A percentile compares a stretch with the other conserved stretches of the same genome.
Conservation (phyloP, 805 yeast species). For the Candida ipomoeae region DNA sequence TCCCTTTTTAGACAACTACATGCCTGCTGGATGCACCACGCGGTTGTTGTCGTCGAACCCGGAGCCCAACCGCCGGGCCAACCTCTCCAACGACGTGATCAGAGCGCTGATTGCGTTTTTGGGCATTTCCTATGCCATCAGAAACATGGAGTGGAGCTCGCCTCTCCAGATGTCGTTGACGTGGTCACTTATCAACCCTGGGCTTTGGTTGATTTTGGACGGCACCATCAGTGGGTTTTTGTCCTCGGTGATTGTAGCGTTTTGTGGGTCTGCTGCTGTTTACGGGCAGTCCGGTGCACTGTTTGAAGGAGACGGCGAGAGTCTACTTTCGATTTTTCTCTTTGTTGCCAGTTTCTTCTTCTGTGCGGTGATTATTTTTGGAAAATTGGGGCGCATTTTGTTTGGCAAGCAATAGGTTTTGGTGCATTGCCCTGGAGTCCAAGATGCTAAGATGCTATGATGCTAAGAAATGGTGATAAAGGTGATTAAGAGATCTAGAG, state of each 20-base stretch:
- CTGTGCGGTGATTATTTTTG: conserved; percentile 61
- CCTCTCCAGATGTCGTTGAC: conserved; percentile 60
- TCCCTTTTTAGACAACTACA: conserved; percentile 39
- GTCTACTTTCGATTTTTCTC: conserved; percentile 41
- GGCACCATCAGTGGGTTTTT: conserved; percentile 52
- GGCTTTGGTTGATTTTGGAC: conserved; percentile 64
- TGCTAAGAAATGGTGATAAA: too few relatives aligned
- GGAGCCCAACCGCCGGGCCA: conserved; percentile 27
- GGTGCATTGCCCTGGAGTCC: too few relatives aligned
- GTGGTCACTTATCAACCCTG: conserved; percentile 60
- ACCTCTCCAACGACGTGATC: conserved; percentile 33
- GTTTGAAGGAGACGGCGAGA: conserved; percentile 20
- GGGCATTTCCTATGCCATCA: conserved; percentile 68
- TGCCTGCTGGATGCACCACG: conserved; percentile 28
- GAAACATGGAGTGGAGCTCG: conserved; percentile 66
- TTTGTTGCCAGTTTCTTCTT: conserved; percentile 64
- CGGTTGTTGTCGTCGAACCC: conserved; percentile 40
- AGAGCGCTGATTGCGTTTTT: conserved; percentile 55
- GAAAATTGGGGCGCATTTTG: conserved; percentile 61
- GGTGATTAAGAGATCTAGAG: too few relatives aligned
- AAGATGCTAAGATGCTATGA: too few relatives aligned
- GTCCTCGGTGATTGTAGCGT: conserved; percentile 32
- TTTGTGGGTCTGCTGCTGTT: conserved; percentile 28
- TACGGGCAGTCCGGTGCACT: conserved; percentile 26
- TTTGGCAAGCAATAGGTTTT: conserved; percentile 20